These are phyloP conservation scores for Phyllosticta ampelicida DNA, from an alignment of 2,329 filamentous ascomycete species.

Conservation along the genomic window DNA sequence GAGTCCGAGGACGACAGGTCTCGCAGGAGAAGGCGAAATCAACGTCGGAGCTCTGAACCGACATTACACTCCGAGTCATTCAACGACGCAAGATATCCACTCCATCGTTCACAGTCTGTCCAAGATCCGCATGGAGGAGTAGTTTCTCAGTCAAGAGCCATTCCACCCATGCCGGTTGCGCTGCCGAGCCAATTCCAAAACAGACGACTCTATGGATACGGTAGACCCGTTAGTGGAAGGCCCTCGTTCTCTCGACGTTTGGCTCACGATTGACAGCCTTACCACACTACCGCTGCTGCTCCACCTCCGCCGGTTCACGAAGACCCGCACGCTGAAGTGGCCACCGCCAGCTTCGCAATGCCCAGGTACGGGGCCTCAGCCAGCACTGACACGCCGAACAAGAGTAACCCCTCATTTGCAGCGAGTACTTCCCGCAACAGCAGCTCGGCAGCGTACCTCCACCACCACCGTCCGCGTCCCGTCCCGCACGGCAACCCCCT, in stretches of 20 bases:
- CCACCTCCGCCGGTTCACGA: background rate
- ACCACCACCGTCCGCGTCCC: background rate
- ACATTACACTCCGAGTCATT: background rate
- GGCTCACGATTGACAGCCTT: background rate
- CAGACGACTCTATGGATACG: slow-evolving; percentile 3
- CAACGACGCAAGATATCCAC: background rate
- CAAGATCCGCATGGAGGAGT: background rate
- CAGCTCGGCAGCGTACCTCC: background rate
- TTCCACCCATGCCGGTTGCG: slow-evolving; percentile 1
- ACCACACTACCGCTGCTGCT: background rate
- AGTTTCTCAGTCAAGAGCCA: background rate
- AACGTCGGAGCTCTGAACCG: background rate
- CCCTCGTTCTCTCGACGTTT: background rate
- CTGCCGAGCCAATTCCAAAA: slow-evolving; percentile 4
- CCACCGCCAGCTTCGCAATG: background rate
- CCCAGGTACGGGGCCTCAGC: background rate
- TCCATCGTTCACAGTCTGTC: background rate
- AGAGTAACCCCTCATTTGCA: background rate
- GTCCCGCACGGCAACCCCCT: background rate
- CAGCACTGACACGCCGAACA: background rate
- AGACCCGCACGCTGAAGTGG: background rate
- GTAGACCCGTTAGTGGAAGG: slow-evolving; percentile 3
- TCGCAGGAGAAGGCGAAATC: background rate
- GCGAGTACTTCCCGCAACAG: background rate
- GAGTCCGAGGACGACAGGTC: slow-evolving; percentile 2